Evolutionary conservation across 768 basidiomycete genomes (phyloP).

Genomic region (Auriscalpium microsporum): DNA sequence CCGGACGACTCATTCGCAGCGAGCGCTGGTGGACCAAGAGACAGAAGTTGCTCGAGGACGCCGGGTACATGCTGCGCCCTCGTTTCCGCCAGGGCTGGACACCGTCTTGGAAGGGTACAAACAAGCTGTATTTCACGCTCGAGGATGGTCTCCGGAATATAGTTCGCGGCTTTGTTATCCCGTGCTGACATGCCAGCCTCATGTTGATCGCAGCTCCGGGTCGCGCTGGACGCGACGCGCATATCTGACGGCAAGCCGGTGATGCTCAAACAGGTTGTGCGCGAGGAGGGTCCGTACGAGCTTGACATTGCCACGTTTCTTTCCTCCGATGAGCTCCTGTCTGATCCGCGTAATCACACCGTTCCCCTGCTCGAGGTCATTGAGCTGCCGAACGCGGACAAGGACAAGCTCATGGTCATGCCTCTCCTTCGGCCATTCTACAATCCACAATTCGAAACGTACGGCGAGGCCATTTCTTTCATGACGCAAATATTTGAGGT

Average conservation of each 20-base stretch:
- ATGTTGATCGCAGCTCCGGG: background rate
- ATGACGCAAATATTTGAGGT: conserved; percentile 19
- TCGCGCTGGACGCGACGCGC: conserved; percentile 13
- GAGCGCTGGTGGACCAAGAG: conserved; percentile 11
- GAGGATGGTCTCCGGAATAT: conserved; percentile 5
- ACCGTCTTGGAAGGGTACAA: conserved; percentile 2
- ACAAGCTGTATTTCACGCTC: background rate
- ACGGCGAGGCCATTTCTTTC: conserved; percentile 20
- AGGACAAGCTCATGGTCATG: conserved; percentile 13
- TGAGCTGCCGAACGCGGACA: conserved; percentile 3
- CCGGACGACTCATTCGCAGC: conserved; percentile 3
- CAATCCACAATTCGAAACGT: conserved; percentile 17
- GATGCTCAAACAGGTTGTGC: conserved; percentile 12
- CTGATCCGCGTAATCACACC: conserved; percentile 18
- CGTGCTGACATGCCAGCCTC: too few relatives aligned
- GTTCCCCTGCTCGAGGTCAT: conserved; percentile 15
- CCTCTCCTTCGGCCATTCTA: conserved; percentile 15
- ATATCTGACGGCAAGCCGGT: conserved; percentile 12
- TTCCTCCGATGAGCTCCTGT: background rate
- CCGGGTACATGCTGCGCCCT: conserved; percentile 8
- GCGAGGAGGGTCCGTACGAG: conserved; percentile 4
- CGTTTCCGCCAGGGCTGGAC: conserved; percentile 7
- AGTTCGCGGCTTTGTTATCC: background rate
- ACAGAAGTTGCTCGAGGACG: background rate
- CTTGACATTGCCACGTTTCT: conserved; percentile 1